These are phyloP conservation scores for Flaveria sonorensis DNA, from an alignment of 129 eudicot species.

Conservation along the genomic window DNA sequence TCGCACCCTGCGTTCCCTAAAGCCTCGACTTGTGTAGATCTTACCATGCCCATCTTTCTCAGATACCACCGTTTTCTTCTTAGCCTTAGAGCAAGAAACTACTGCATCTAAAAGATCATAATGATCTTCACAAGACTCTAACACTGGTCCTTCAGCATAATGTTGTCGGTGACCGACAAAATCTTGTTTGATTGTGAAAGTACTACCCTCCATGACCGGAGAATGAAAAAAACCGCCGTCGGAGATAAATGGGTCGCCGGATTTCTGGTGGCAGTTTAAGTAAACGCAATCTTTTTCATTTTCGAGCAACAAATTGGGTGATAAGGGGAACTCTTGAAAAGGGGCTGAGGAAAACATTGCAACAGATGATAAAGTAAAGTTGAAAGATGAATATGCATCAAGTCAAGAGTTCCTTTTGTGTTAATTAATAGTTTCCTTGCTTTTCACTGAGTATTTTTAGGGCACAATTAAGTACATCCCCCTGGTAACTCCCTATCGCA, in stretches of 20 bases:
- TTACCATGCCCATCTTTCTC: constrained; percentile 61
- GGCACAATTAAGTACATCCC: constrained; percentile 26
- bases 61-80: constrained; percentile 11
- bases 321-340: constrained; percentile 30
- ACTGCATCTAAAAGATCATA: constrained; percentile 27
- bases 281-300: constrained; percentile 21
- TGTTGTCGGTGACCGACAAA: constrained; percentile 6
- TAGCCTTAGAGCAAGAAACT: background rate
- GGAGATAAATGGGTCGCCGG: constrained; percentile 13
- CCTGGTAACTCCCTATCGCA: background rate
- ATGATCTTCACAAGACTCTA: constrained; percentile 19
- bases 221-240: background rate
- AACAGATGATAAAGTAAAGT: background rate
- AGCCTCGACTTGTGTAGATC: constrained; percentile 67
- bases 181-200: constrained; percentile 17
- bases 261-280: constrained; percentile 20
- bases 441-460: constrained; percentile 18
- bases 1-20: constrained; percentile 73
- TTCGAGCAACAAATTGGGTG: constrained; percentile 25
- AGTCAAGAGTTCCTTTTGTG: background rate
- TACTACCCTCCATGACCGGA: background rate
- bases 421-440: background rate
- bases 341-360: constrained; percentile 32
- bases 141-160: constrained; percentile 6
- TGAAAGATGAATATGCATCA: background rate